Evolutionary conservation across 139 green algal species (phyloP), one percentile per base, ranked within the genome.

Genomic region (Coelastrella sp.): DNA sequence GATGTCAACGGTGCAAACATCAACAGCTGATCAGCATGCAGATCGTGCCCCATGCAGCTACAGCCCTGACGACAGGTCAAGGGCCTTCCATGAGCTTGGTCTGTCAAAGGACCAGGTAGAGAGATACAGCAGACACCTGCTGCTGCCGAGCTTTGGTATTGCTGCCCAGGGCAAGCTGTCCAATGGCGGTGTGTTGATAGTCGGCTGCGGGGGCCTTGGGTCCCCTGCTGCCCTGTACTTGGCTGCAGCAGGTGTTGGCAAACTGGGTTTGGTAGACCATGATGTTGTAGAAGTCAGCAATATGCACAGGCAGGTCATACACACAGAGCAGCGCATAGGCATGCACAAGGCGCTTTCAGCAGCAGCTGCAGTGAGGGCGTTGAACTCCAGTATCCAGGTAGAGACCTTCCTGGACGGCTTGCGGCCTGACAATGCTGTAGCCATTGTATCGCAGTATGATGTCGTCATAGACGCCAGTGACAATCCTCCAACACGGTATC

Each of bases 401-500:
- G 89, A 95, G 35, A 66, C 83, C 4, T 91, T 97, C 88, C 84
- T 57, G 14, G 88, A 97, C 24, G 96, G 96, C 8, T 83, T 99
- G 9, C 94, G 24, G 1, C 92, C 95, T 0, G 27, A 59, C 61
- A 98, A 97, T 87, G 97, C 97, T 6, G 75, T 98, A 22, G 75
- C 88, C 10, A 93, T 99, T 60, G 92, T 97, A 24, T 35, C 56
- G 19, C 49, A n/a, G 11, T 99, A 98, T 87, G 96, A 99, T 84
- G 95, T 99, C 7, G 94, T 99, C 7, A 65, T 99, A 4, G 98
- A 99, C 87, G 95, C 93, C 79, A 97, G 92, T 9, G 98, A 99
- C 96, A 99, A 99, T 90, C 93, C 96, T 0, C 89, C 95, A 61
- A 98, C 96, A 1, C 93, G 98, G 10, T 99, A 99, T 93, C 95